Evolutionary conservation across 139 green algal species (phyloP).

Genomic region (Zygnema cylindricum): DNA sequence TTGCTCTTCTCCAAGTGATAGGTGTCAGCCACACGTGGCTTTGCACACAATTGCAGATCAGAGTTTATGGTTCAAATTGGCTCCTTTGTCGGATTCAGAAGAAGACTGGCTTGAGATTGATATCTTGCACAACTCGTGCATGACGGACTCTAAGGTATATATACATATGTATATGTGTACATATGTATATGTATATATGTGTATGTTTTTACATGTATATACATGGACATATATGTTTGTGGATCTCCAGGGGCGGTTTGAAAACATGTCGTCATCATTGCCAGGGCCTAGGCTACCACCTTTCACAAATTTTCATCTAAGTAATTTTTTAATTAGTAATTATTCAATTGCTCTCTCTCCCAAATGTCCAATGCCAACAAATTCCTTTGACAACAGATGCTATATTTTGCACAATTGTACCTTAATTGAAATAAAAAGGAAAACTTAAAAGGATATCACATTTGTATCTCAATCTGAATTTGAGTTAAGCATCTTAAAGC

Average conservation of each 20-base stretch:
- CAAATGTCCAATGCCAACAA: no score
- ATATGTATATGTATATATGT: neutral
- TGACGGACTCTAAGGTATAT: conserved; percentile 50
- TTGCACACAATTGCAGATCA: conserved; percentile 52
- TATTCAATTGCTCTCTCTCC: neutral
- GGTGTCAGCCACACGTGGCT: conserved; percentile 46
- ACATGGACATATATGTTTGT: no score
- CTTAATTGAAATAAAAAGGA: no score
- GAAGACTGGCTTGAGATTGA: conserved; percentile 24
- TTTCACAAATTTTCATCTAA: neutral
- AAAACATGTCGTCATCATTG: no score
- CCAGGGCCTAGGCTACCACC: neutral
- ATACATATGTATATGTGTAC: neutral
- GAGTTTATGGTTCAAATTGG: conserved; percentile 47
- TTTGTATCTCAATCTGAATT: no score
- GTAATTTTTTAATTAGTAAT: neutral
- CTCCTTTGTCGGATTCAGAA: neutral
- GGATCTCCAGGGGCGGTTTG: no score
- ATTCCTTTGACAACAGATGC: no score
- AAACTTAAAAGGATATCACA: no score
- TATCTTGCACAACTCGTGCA: conserved; percentile 47
- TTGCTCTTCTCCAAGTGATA: conserved; percentile 42
- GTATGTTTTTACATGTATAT: neutral
- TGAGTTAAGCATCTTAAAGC: no score
- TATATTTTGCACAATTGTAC: no score